Evolutionary conservation across 2,329 filamentous ascomycete genomes (phyloP), one percentile per base, ranked within the genome.

Genomic region (Fusarium oxysporum): DNA sequence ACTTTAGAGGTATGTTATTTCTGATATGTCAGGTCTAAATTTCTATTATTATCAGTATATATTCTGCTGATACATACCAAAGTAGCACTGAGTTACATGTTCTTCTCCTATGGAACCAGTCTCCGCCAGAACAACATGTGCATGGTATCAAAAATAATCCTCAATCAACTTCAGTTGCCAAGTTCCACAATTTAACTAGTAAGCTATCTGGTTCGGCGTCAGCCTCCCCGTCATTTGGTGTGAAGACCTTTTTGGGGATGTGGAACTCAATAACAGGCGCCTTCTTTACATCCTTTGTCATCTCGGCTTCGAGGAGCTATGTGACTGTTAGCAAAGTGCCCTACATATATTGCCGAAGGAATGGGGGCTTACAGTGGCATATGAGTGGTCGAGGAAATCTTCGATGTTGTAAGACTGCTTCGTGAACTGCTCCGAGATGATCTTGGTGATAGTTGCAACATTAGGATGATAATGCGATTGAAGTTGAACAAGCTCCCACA

Each of bases 391-490:
- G 53, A 98, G 84, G 82, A 99, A 99, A 80, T 99, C 96, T 80
- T 99, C 96, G n/a, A 98, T 84, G 76, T 95, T 96, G 82, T 98
- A 99, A 6, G 92, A 89, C 75, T 95, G 92, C 84, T 99, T 99
- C 5, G 96, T 99, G 81, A 98, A 99, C 81, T 98, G 96, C 83
- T 98, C 95, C 5, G 93, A 93, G 64, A 99, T 91, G 72, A 99
- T 97, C 82, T 95, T 96, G 48, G 95, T 92, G 75, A 99, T 91
- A 6, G 95, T 96, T 1, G 96, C 95, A 30, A 99, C 94, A 76
- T 98, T 99, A 19, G 97, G 96, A 80, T 99, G 96, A 82, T 97
- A 98, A 82, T 99, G 97, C 2, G 91, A 92, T 81, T 97, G 94
- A 64, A 98, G 85, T 65, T 94, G 95, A 68, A 97, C 93, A 58